Percentiles rank a stretch among this genome's conserved stretches.
Evolutionary conservation across 805 yeast species (phyloP).

Genomic region (Kazachstania psychrophila): DNA sequence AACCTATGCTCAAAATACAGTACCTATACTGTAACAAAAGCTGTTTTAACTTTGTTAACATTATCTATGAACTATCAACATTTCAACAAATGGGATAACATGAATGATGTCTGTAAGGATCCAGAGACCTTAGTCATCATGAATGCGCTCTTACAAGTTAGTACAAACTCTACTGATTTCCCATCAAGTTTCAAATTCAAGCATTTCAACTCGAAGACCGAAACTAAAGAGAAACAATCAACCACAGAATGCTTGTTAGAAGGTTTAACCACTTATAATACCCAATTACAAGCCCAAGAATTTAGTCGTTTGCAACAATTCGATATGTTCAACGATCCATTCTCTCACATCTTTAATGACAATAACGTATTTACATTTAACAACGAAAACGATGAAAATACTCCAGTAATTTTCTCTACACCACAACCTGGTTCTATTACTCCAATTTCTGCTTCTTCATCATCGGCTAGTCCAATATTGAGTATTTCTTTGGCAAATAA

Average conservation of each 20-base stretch:
- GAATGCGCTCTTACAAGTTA: constrained; percentile 14
- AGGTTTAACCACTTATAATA: constrained; percentile 13
- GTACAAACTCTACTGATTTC: constrained; percentile 13
- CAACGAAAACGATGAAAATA: constrained; percentile 1
- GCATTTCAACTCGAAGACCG: constrained; percentile 12
- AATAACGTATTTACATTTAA: neutral
- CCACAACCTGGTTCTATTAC: constrained; percentile 2
- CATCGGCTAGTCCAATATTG: constrained; percentile 3
- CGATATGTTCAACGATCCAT: constrained; percentile 6
- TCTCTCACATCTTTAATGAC: constrained; percentile 1
- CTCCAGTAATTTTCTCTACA: constrained; percentile 4
- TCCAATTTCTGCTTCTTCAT: constrained; percentile 1
- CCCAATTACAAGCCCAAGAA: constrained; percentile 18
- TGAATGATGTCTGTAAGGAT: constrained; percentile 13
- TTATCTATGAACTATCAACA: constrained; percentile 34
- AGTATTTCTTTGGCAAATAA: neutral
- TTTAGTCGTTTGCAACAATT: constrained; percentile 22
- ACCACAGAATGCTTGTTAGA: constrained; percentile 11
- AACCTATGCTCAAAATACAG: constrained; percentile 44
- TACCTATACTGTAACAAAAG: constrained; percentile 40
- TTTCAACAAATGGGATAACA: constrained; percentile 14
- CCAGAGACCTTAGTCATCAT: constrained; percentile 21
- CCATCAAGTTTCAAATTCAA: constrained; percentile 30
- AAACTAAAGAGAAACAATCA: neutral
- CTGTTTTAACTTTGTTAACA: constrained; percentile 40